Percentiles rank a stretch among this genome's conserved stretches.
phyloP scores from a whole-genome alignment of 2,329 filamentous ascomycete species.

The Monosporascus sp. region DNA sequence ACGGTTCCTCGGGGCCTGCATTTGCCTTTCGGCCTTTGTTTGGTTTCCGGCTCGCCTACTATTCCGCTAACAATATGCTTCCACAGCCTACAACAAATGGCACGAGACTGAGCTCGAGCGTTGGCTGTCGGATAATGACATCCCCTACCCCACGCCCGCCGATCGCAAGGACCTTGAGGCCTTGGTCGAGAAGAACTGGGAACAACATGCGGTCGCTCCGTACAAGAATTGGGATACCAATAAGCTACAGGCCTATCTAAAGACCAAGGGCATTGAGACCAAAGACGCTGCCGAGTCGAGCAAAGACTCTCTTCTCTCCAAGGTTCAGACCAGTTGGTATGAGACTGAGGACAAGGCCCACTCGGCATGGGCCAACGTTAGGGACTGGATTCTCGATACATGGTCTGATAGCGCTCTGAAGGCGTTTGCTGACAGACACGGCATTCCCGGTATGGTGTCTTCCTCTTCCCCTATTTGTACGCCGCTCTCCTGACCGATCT shows the following conservation, averaged over 20 bases:
- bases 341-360: slow-evolving; percentile 74
- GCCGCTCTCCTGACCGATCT: background rate
- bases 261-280: slow-evolving; percentile 64
- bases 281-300: slow-evolving; percentile 62
- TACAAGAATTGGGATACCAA: slow-evolving; percentile 73
- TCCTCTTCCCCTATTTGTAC: background rate
- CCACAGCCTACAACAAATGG: slow-evolving; percentile 93
- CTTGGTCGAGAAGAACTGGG: slow-evolving; percentile 87
- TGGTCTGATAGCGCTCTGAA: slow-evolving; percentile 95
- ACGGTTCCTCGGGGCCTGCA: no score
- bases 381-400: slow-evolving; percentile 92
- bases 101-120: slow-evolving; percentile 95
- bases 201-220: slow-evolving; percentile 65
- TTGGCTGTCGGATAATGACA: slow-evolving; percentile 88
- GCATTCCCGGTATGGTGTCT: slow-evolving; percentile 57
- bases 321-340: slow-evolving; percentile 70
- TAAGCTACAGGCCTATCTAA: slow-evolving; percentile 63
- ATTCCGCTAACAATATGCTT: slow-evolving; percentile 21
- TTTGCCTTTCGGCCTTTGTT: no score
- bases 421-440: slow-evolving; percentile 82
- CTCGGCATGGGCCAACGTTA: slow-evolving; percentile 64
- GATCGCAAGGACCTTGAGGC: slow-evolving; percentile 94
- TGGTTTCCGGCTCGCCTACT: background rate
- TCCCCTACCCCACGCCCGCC: slow-evolving; percentile 83
- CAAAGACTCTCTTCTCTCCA: slow-evolving; percentile 61